Evolutionary conservation across 2,329 filamentous ascomycete species (phyloP).

Genomic region (Aspergillus fumigatus): DNA sequence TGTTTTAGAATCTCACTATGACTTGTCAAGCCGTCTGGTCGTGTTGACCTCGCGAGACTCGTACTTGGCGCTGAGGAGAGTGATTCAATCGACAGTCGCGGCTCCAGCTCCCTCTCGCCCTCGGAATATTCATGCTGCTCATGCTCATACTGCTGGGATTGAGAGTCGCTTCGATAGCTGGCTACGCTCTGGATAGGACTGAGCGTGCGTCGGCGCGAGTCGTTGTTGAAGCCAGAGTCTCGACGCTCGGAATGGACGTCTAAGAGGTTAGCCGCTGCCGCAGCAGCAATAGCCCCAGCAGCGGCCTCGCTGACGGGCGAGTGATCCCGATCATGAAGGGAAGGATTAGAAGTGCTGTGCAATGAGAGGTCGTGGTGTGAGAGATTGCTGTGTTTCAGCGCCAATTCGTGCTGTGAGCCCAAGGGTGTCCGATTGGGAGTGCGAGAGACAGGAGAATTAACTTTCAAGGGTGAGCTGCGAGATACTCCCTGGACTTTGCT

Average conservation of each 20-base stretch:
- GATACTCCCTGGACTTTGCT: constrained; percentile 60
- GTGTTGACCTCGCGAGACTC: constrained; percentile 52
- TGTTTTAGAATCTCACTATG: constrained; percentile 47
- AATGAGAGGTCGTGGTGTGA: constrained; percentile 50
- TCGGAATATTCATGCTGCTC: constrained; percentile 53
- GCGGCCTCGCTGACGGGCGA: constrained; percentile 30
- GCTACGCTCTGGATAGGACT: constrained; percentile 93
- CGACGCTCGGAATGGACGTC: constrained; percentile 46
- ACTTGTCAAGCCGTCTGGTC: constrained; percentile 51
- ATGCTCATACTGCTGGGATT: constrained; percentile 54
- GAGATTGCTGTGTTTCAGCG: constrained; percentile 60
- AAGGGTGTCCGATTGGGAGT: constrained; percentile 54
- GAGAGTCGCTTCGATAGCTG: constrained; percentile 71
- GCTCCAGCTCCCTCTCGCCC: constrained; percentile 53
- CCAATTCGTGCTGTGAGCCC: constrained; percentile 51
- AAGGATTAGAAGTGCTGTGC: constrained; percentile 42
- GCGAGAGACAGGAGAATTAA: constrained; percentile 57
- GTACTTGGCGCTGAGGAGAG: constrained; percentile 56
- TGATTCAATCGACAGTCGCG: constrained; percentile 53
- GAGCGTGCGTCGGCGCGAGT: constrained; percentile 64
- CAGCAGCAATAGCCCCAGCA: constrained; percentile 36
- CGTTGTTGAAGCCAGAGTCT: constrained; percentile 50
- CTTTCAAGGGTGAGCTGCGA: constrained; percentile 50
- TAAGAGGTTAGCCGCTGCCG: constrained; percentile 35
- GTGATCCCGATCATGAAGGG: constrained; percentile 37